These are phyloP conservation scores for Verticillium zaregamsianum DNA, from an alignment of 2,329 filamentous ascomycete species.

Conservation along the genomic window DNA sequence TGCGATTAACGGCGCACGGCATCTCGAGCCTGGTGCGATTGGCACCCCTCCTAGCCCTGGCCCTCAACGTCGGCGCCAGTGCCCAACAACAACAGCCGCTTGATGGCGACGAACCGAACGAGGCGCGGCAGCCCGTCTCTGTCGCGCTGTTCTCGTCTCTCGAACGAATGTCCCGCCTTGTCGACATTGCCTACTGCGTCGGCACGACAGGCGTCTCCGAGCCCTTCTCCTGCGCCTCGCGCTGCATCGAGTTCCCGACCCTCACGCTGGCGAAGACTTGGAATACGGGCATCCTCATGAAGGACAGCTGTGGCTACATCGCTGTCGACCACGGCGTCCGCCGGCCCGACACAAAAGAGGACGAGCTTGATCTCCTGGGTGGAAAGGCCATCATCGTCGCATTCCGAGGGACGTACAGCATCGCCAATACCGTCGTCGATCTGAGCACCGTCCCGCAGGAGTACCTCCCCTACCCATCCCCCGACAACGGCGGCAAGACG, in stretches of 20 bases:
- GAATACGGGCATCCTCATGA: slow-evolving; percentile 83
- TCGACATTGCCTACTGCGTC: slow-evolving; percentile 94
- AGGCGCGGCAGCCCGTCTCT: slow-evolving; percentile 39
- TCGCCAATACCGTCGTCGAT: slow-evolving; percentile 87
- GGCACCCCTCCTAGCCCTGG: not conserved
- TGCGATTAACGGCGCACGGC: not conserved
- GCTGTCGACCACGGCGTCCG: slow-evolving; percentile 68
- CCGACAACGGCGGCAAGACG: slow-evolving; percentile 33
- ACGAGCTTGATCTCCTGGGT: slow-evolving; percentile 12
- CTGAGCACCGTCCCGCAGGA: slow-evolving; percentile 84
- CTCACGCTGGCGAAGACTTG: slow-evolving; percentile 81
- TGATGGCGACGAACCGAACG: not conserved
- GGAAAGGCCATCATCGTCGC: slow-evolving; percentile 66
- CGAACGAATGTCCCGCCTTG: slow-evolving; percentile 83
- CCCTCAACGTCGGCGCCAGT: not conserved
- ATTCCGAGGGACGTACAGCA: slow-evolving; percentile 91
- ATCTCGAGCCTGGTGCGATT: not conserved
- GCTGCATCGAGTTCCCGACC: slow-evolving; percentile 76
- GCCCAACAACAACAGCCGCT: not conserved
- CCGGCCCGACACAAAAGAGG: slow-evolving; percentile 11
- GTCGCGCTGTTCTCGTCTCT: slow-evolving; percentile 69
- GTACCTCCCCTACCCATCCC: slow-evolving; percentile 80
- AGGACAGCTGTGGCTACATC: slow-evolving; percentile 91
- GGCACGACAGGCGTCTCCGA: slow-evolving; percentile 75
- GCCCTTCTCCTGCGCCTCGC: slow-evolving; percentile 81